Percentiles rank a stretch among this genome's conserved stretches.
These are phyloP conservation scores for Phytophthora brassicae DNA, from an alignment of 352 stramenopile species.

Conservation along the genomic window DNA sequence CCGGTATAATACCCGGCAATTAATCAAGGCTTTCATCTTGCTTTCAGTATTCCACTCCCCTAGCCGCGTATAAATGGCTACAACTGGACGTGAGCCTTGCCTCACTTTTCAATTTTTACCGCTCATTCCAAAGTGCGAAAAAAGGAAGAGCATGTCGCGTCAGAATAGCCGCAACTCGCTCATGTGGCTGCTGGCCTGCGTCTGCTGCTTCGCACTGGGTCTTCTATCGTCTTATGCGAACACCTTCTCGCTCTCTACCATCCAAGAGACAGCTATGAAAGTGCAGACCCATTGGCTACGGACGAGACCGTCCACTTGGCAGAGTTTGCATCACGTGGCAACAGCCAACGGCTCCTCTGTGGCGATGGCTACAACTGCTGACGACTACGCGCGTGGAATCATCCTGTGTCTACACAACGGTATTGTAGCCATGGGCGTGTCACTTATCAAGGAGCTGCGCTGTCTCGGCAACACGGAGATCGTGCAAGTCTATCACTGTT, in stretches of 20 bases:
- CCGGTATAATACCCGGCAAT: no score
- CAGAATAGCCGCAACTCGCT: conserved; percentile 24
- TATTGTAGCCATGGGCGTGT: conserved; percentile 50
- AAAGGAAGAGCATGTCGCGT: conserved; percentile 9
- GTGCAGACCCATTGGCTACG: conserved; percentile 14
- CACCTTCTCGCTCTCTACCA: conserved; percentile 19
- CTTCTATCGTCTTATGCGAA: conserved; percentile 37
- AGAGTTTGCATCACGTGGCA: conserved; percentile 6
- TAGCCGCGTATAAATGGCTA: conserved; percentile 4
- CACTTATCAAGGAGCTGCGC: conserved; percentile 54
- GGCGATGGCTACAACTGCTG: neutral
- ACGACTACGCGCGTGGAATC: conserved; percentile 28
- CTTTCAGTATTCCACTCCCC: conserved; percentile 9
- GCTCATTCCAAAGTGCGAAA: neutral
- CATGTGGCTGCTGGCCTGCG: conserved; percentile 39
- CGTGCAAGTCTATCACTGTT: conserved; percentile 28
- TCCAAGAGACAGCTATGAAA: conserved; percentile 6
- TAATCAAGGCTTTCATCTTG: conserved; percentile 9
- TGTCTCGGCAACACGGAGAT: conserved; percentile 28
- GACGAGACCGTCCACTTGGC: conserved; percentile 9
- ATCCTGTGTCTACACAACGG: conserved; percentile 49
- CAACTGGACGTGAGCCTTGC: conserved; percentile 9
- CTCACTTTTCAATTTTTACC: conserved; percentile 21
- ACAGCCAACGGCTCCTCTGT: neutral
- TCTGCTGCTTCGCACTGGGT: conserved; percentile 42